phyloP scores from a whole-genome alignment of 345 rosid genomes.

The Turnera subulata region DNA sequence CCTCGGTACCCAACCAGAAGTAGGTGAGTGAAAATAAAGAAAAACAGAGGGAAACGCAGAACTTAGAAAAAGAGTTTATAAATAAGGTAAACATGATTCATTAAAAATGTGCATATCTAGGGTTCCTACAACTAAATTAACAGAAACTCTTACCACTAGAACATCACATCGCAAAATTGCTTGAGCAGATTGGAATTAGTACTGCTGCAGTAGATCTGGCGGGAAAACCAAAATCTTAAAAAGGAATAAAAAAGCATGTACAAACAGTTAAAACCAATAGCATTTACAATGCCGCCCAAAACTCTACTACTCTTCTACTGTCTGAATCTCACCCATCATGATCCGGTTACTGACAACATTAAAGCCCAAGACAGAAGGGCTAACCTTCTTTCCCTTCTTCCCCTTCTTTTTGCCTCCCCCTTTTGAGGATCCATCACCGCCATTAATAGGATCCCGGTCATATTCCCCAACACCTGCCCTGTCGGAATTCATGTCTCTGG shows the following conservation, averaged over 20 bases:
- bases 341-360: constrained; percentile 95
- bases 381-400: constrained; percentile 90
- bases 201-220: no score
- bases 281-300: constrained; percentile 36
- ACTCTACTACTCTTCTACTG: constrained; percentile 58
- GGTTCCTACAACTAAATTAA: no score
- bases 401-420: constrained; percentile 78
- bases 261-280: constrained; percentile 29
- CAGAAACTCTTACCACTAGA: no score
- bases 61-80: no score
- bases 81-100: no score
- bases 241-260: constrained; percentile 20
- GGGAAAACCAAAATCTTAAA: no score
- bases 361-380: constrained; percentile 74
- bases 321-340: constrained; percentile 98
- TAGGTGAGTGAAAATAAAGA: no score
- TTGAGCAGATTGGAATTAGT: no score
- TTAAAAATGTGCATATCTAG: no score
- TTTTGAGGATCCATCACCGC: constrained; percentile 46
- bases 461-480: constrained; percentile 17
- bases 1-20: no score
- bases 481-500: constrained; percentile 40
- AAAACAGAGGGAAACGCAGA: no score
- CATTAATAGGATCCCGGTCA: constrained; percentile 11
- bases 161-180: no score